Percentiles rank a stretch among this genome's conserved stretches.
These are phyloP conservation scores for Euphorbia corollata DNA, from an alignment of 441 rosid genomes.

Conservation along the genomic window DNA sequence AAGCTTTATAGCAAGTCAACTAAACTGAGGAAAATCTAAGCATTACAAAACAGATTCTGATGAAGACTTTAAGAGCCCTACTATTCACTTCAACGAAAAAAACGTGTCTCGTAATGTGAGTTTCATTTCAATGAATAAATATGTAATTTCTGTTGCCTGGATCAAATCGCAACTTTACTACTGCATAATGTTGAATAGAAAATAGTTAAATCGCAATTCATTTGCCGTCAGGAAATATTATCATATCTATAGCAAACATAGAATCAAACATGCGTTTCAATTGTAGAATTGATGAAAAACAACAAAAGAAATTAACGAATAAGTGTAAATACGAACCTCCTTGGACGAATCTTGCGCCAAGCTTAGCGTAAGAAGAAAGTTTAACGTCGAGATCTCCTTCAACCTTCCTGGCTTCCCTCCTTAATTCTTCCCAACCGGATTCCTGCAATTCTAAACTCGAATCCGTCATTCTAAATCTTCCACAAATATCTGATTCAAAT, in stretches of 20 bases:
- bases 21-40: neutral
- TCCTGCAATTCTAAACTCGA: constrained; percentile 70
- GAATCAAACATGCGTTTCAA: neutral
- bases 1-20: neutral
- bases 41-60: neutral
- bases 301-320: neutral
- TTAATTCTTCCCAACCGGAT: constrained; percentile 93
- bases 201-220: neutral
- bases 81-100: neutral
- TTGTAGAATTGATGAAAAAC: neutral
- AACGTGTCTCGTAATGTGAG: constrained; percentile 3
- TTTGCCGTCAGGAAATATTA: neutral
- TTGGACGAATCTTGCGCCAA: constrained; percentile 77
- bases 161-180: neutral
- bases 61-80: neutral
- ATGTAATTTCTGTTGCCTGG: neutral
- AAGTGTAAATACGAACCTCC: constrained; percentile 44
- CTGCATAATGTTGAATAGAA: neutral
- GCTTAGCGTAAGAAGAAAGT: constrained; percentile 92
- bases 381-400: constrained; percentile 95
- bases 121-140: neutral
- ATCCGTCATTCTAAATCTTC: constrained; percentile 27
- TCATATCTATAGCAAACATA: constrained; percentile 4
- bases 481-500: neutral
- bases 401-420: constrained; percentile 82